These are phyloP conservation scores for Phytophthora melonis DNA, from an alignment of 352 stramenopile genomes.

Conservation along the genomic window DNA sequence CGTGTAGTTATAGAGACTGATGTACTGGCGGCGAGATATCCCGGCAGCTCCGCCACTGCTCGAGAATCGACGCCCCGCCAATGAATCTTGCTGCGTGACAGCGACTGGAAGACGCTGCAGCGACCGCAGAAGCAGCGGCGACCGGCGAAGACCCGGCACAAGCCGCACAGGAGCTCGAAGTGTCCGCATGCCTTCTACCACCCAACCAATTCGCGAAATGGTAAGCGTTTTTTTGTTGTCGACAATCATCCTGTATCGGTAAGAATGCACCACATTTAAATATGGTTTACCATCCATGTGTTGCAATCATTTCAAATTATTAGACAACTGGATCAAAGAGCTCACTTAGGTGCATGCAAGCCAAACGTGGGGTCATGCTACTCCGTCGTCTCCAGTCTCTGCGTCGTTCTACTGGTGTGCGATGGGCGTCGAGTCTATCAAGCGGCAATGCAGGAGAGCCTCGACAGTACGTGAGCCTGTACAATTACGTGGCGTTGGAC, in stretches of 20 bases:
- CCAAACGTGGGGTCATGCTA: constrained; percentile 26
- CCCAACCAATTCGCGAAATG: constrained; percentile 19
- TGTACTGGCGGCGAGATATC: constrained; percentile 77
- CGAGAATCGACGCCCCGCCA: constrained; percentile 11
- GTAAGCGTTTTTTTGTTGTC: constrained; percentile 18
- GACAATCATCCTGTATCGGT: neutral
- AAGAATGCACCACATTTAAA: neutral
- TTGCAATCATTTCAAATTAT: constrained; percentile 14
- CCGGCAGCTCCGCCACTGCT: constrained; percentile 45
- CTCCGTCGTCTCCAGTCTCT: constrained; percentile 6
- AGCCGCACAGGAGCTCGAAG: constrained; percentile 12
- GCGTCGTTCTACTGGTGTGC: neutral
- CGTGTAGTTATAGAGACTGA: constrained; percentile 72
- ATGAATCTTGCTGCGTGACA: neutral
- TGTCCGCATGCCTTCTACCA: constrained; percentile 21
- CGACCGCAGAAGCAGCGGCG: constrained; percentile 21
- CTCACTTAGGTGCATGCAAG: neutral
- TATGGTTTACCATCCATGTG: neutral
- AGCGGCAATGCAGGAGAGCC: neutral
- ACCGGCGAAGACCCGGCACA: constrained; percentile 15
- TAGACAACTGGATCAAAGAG: constrained; percentile 3
- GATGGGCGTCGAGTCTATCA: constrained; percentile 14
- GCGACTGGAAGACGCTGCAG: constrained; percentile 4
- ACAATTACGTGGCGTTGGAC: constrained; percentile 54
- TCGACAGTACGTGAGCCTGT: constrained; percentile 58